Evolutionary conservation across 176 grass and related monocot genomes (phyloP).

Genomic region (Musa beccarii): DNA sequence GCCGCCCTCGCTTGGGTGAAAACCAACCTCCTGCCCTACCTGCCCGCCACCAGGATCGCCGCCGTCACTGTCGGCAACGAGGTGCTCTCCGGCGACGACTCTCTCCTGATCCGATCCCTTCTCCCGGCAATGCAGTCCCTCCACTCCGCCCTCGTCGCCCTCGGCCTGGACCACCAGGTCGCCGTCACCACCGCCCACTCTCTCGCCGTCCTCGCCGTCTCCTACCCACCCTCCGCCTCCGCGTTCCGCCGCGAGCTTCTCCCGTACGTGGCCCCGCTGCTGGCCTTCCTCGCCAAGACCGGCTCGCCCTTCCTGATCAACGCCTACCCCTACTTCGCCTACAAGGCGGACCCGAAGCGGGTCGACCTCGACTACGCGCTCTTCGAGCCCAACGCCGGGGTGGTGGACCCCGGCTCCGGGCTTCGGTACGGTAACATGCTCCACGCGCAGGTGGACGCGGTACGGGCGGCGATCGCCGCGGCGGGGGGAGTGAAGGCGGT

Average conservation of each 20-base stretch:
- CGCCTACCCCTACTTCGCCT: constrained; percentile 87
- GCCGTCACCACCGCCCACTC: constrained; percentile 81
- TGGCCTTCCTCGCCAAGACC: constrained; percentile 55
- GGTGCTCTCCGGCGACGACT: constrained; percentile 55
- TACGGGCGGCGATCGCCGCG: constrained; percentile 44
- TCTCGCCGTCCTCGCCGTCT: constrained; percentile 62
- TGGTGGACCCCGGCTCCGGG: constrained; percentile 52
- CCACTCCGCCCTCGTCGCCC: constrained; percentile 35
- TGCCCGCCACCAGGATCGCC: constrained; percentile 47
- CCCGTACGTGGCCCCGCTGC: constrained; percentile 46
- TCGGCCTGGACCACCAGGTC: constrained; percentile 42
- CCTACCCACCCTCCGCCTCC: constrained; percentile 59
- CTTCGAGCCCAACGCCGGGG: constrained; percentile 44
- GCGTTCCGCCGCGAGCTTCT: constrained; percentile 51
- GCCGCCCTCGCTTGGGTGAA: constrained; percentile 46
- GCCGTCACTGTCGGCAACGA: constrained; percentile 84
- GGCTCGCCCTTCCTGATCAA: constrained; percentile 71
- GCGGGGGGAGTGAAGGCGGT: constrained; percentile 37
- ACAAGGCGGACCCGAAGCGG: constrained; percentile 55
- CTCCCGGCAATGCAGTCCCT: constrained; percentile 67
- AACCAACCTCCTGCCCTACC: constrained; percentile 50
- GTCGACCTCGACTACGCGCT: constrained; percentile 66
- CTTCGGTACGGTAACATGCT: constrained; percentile 81
- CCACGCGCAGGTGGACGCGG: constrained; percentile 81
- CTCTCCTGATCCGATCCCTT: constrained; percentile 40